phyloP scores from a whole-genome alignment of 441 rosid species.

The Populus trichocarpa region DNA sequence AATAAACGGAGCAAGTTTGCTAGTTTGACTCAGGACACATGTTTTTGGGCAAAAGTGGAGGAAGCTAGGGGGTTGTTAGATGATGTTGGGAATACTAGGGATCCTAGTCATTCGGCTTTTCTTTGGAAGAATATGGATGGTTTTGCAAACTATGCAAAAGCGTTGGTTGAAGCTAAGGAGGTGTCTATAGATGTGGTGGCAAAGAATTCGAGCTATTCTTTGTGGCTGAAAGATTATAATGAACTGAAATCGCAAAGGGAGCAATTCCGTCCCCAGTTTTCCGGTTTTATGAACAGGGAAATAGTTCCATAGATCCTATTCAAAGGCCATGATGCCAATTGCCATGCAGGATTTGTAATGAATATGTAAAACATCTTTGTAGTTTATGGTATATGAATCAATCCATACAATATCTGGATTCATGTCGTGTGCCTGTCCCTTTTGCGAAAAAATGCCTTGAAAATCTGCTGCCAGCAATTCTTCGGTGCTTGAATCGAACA shows the following conservation, averaged over 20 bases:
- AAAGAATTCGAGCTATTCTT: constrained; percentile 53
- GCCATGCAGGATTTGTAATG: not conserved
- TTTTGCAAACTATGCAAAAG: constrained; percentile 40
- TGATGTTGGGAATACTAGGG: constrained; percentile 34
- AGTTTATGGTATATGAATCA: not conserved
- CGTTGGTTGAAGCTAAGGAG: constrained; percentile 46
- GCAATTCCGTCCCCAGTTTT: constrained; percentile 24
- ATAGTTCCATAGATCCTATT: constrained; percentile 24
- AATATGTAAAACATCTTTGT: not conserved
- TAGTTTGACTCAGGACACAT: constrained; percentile 69
- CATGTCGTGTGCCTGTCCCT: not conserved
- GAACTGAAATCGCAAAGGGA: constrained; percentile 28
- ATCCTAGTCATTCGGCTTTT: constrained; percentile 11
- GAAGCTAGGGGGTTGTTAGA: constrained; percentile 62
- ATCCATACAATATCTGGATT: not conserved
- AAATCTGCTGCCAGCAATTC: not conserved
- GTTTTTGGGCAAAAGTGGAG: constrained; percentile 84
- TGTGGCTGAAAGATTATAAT: constrained; percentile 43
- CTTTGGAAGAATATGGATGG: constrained; percentile 33
- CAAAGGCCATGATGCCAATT: not conserved
- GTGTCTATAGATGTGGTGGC: constrained; percentile 61
- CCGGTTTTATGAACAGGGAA: constrained; percentile 26
- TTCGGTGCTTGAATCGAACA: not conserved
- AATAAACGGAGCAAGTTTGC: constrained; percentile 49
- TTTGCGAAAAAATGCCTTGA: not conserved